These are phyloP conservation scores for Saitozyma sp. DNA, from an alignment of 768 basidiomycete species.

Conservation along the genomic window DNA sequence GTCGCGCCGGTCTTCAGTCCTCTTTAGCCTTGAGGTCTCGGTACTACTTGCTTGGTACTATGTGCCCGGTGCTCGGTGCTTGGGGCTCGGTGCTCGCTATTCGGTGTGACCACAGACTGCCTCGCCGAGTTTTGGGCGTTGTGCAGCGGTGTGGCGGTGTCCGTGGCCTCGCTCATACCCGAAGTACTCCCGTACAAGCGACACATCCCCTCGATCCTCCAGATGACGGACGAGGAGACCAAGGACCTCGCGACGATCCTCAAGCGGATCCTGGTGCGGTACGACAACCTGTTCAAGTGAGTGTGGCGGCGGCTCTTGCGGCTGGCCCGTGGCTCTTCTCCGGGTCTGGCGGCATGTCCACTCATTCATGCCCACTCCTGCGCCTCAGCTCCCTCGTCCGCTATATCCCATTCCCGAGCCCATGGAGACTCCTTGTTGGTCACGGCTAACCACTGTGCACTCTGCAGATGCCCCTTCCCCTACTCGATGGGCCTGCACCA, in stretches of 20 bases:
- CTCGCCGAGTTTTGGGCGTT: background rate
- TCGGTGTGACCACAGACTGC: no score
- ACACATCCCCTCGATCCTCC: slow-evolving; percentile 70
- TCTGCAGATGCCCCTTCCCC: slow-evolving; percentile 71
- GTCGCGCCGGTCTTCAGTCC: slow-evolving; percentile 22
- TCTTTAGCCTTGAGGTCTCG: no score
- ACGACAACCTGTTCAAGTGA: slow-evolving; percentile 49
- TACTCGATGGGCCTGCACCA: slow-evolving; percentile 97
- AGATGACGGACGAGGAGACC: slow-evolving; percentile 66
- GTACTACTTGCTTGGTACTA: no score
- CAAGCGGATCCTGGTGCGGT: slow-evolving; percentile 37
- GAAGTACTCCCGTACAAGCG: slow-evolving; percentile 73
- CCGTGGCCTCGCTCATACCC: background rate
- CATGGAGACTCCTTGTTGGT: no score
- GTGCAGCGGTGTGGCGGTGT: background rate
- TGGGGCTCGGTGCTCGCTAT: no score
- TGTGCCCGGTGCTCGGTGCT: no score
- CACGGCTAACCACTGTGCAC: slow-evolving; percentile 22
- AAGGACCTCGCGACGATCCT: slow-evolving; percentile 60
- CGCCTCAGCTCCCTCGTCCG: no score
- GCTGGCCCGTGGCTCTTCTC: background rate
- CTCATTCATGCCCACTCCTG: no score
- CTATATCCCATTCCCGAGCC: no score
- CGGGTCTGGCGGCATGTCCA: background rate
- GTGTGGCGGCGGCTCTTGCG: background rate